Conservation (phyloP, 352 stramenopile species). For the Phytophthora kernoviae region DNA sequence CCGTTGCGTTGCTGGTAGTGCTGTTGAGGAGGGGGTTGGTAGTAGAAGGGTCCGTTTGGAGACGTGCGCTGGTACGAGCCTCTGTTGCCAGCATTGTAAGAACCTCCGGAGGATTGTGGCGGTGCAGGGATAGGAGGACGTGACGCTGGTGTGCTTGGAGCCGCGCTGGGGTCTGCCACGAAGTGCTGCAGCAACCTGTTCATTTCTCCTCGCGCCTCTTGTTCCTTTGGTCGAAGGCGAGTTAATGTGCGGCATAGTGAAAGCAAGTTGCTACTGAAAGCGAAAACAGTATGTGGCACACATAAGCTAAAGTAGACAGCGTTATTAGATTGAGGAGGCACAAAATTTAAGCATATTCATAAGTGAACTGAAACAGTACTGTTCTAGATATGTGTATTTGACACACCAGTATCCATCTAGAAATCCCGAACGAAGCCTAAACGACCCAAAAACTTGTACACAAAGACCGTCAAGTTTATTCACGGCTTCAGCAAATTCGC, state of each 20-base stretch:
- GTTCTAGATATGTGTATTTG: too few relatives aligned
- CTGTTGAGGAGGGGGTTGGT: conserved; percentile 25
- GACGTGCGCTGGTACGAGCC: conserved; percentile 39
- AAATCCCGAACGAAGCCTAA: too few relatives aligned
- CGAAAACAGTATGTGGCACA: too few relatives aligned
- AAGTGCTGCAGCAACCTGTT: conserved; percentile 71
- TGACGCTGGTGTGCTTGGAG: conserved; percentile 13
- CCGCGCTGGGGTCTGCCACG: conserved; percentile 32
- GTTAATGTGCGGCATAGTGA: not conserved
- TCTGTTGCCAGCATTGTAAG: conserved; percentile 19
- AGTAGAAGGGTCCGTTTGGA: conserved; percentile 36
- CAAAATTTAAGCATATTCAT: too few relatives aligned
- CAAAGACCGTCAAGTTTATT: too few relatives aligned
- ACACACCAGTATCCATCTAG: too few relatives aligned
- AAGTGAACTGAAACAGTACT: too few relatives aligned
- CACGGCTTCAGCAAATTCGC: too few relatives aligned
- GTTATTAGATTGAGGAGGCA: too few relatives aligned
- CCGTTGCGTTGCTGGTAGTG: conserved; percentile 14
- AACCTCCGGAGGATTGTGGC: conserved; percentile 37
- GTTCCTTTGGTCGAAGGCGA: not conserved
- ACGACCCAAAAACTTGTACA: too few relatives aligned
- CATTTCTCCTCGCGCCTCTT: conserved; percentile 32
- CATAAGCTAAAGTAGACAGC: too few relatives aligned
- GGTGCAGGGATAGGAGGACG: conserved; percentile 29
- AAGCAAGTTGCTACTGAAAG: too few relatives aligned